Evolutionary conservation across 169 alveolate genomes (phyloP).

Genomic region (Condylostoma magnum): DNA sequence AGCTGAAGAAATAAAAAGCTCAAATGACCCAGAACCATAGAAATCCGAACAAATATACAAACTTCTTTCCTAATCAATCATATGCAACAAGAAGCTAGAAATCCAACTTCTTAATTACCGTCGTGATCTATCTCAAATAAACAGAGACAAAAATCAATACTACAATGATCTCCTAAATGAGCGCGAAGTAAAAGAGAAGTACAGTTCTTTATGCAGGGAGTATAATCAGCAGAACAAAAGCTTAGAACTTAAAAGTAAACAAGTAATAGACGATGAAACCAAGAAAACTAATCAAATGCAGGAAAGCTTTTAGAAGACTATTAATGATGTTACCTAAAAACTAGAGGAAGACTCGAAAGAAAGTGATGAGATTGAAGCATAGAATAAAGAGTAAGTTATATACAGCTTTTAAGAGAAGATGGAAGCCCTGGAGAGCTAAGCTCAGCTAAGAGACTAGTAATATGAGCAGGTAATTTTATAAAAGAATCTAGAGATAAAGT

Average conservation of each 20-base stretch:
- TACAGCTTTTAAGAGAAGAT: neutral
- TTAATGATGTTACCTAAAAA: neutral
- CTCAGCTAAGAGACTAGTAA: slow-evolving; percentile 13
- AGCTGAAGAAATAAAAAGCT: too few relatives aligned
- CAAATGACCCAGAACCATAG: too few relatives aligned
- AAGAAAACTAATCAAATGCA: neutral
- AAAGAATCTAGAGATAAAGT: neutral
- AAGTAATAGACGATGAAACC: neutral
- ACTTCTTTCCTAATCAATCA: too few relatives aligned
- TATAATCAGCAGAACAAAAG: neutral
- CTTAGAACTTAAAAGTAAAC: neutral
- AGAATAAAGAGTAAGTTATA: neutral
- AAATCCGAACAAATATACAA: too few relatives aligned
- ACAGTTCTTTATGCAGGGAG: slow-evolving; percentile 4
- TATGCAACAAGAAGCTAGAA: slow-evolving; percentile 28
- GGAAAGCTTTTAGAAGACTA: slow-evolving; percentile 6
- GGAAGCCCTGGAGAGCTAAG: slow-evolving; percentile 12
- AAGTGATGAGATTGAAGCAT: neutral
- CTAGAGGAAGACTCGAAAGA: slow-evolving; percentile 2
- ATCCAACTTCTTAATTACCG: slow-evolving; percentile 7
- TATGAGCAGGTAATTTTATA: slow-evolving; percentile 5
- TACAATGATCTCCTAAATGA: neutral
- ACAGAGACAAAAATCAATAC: neutral
- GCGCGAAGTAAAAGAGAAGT: neutral
- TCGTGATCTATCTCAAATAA: neutral